Base-by-base conservation (phyloP, 257 asterid species). In the Primulina huaijiensis region DNA sequence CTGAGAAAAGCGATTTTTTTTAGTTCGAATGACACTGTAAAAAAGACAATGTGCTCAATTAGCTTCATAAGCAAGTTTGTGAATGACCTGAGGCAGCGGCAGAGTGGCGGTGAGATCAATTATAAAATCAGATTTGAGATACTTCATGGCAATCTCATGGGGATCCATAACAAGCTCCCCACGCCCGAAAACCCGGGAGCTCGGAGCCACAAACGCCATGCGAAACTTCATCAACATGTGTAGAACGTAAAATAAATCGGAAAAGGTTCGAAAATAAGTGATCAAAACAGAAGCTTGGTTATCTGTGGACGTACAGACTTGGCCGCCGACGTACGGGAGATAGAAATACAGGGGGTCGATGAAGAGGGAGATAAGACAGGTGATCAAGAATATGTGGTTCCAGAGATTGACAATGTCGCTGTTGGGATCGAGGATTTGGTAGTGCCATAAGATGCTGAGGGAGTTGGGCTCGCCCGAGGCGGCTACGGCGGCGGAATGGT, bases 161-260 rank as follows among this genome's bases (percentile, higher is more conserved):
- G 93, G 82, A 56, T 91, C 97, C 95, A 79, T 87, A 2, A 94
- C 97, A 60, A 94, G 96, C 79, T 91, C 99, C 12, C 99, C 99
- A 40, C 96, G 85, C 11, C 99, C 99, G 31, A 93, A 93, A 20
- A 90, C 96, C 63, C 95, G 79, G 6, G 99, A 94, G 65, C 86
- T 86, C 0, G 96, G 97, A 8, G 96, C 95, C 2, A 94, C 92
- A 64, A 85, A 90, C 37, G 97, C 99, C 79, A 89, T 89, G 7
- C 99, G 86, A 61, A 94, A 94, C 89, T 94, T 90, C 82, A 94
- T 81, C 16, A 81, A 2, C 62, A 94, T 86, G 35, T 94, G 97
- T 3, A 93, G 79, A 57, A 90, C 72, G 63, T 89, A 93, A 68
- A 87, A 89, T 2, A 94, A 19, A 77, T 90, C 97, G 7, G 69